Evolutionary conservation across 306 rosid genomes (phyloP), one percentile per base, ranked within the genome.

Genomic region (Cicer cuneatum): DNA sequence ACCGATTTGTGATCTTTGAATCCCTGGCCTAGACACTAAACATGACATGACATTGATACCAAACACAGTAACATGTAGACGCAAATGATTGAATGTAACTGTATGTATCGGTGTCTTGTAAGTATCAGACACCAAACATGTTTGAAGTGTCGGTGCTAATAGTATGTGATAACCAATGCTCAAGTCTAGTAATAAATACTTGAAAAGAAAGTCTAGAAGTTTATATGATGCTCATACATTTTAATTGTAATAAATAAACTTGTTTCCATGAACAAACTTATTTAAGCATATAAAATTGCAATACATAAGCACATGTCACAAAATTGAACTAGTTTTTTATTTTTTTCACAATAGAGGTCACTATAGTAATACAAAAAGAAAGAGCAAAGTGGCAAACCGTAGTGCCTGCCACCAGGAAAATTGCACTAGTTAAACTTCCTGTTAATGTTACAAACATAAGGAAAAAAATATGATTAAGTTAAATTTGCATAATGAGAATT

Each of bases 381-480:
- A 33, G 56, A 72, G 41, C 62, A 53, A 60, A 68, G 2, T 19
- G 8, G 65, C 86, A 2, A 70, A 92, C 96, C 47, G 90, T 92
- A 39, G 93, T 90, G 60, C 96, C 93, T 11, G 89, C 88, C 19
- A 92, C 96, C 14, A 92, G 86, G 10, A 87, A 77, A 74, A 89
- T 76, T 38, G 89, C 87, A 81, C 93, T 89, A 24, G 87, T 62
- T 68, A 92, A 87, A 67, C 93, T 92, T 77, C 93, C 92, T 89
- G 84, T 40, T 2, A 70, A 78, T 56, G 39, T 10, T 10, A 33
- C 35, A 65, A 66, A 64, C 66, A 69, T 43, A 62, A 65, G 38
- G 6, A 45, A n/a, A 10, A 57, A 57, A 24, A 66, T 5, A 16
- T 33, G 65, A 40, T 39, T 9, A 63, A 13, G 15, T 60, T 9